Evolutionary conservation across 192 early-diverging fungal species (phyloP).

Genomic region (Rhizophagus sp.): DNA sequence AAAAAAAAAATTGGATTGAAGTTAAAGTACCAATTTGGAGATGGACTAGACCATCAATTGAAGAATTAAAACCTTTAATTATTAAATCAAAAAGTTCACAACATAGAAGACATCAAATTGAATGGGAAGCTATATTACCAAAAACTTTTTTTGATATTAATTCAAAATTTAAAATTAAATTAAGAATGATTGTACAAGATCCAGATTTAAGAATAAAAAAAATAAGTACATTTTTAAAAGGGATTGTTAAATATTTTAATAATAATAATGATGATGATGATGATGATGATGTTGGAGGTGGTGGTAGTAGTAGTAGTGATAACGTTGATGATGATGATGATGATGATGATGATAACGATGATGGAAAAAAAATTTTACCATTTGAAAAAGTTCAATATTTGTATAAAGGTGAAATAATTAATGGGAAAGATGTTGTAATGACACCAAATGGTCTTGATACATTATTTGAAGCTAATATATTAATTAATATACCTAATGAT

Average conservation of each 20-base stretch:
- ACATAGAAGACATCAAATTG: neutral
- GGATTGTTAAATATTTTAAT: neutral
- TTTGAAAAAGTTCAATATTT: neutral
- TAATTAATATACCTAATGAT: neutral
- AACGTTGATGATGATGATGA: too few species aligned
- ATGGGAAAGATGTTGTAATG: neutral
- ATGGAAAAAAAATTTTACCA: neutral
- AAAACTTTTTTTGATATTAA: slow-evolving; percentile 14
- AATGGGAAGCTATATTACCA: slow-evolving; percentile 5
- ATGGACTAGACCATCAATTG: neutral
- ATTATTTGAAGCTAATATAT: neutral
- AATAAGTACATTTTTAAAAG: neutral
- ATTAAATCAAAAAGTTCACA: neutral
- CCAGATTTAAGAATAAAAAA: neutral
- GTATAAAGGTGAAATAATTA: neutral
- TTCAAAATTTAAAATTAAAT: neutral
- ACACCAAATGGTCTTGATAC: neutral
- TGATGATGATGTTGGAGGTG: too few species aligned
- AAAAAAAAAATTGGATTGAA: neutral
- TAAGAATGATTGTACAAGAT: neutral
- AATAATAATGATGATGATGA: too few species aligned
- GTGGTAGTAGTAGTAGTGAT: too few species aligned
- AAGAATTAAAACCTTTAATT: slow-evolving; percentile 4
- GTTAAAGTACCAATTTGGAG: slow-evolving; percentile 9
- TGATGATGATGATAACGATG: too few species aligned